These are phyloP conservation scores for Aphanomyces euteiches DNA, from an alignment of 352 stramenopile species.

Conservation along the genomic window DNA sequence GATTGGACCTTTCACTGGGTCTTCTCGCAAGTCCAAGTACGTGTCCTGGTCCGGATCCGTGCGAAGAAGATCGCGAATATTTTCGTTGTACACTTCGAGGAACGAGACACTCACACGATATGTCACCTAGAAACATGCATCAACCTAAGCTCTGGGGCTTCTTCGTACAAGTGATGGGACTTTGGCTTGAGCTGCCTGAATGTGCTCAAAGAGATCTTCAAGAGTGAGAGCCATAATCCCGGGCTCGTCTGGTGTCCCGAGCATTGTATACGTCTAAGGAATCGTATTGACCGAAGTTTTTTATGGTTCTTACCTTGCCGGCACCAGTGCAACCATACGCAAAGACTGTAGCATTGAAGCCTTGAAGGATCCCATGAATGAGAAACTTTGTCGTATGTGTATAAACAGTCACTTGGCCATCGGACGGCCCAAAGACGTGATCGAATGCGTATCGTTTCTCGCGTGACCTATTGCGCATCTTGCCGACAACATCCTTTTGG, in stretches of 20 bases:
- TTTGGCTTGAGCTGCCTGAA: constrained; percentile 37
- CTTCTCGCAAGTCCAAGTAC: constrained; percentile 69
- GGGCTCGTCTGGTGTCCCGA: constrained; percentile 72
- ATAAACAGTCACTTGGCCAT: constrained; percentile 80
- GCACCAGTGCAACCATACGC: constrained; percentile 85
- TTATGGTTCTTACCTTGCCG: constrained; percentile 45
- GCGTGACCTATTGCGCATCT: constrained; percentile 40
- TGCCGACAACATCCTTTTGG: constrained; percentile 47
- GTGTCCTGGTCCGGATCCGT: constrained; percentile 38
- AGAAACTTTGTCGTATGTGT: constrained; percentile 84
- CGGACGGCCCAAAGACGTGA: constrained; percentile 68
- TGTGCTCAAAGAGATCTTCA: constrained; percentile 77
- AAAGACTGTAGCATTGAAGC: constrained; percentile 91
- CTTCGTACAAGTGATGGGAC: constrained; percentile 33
- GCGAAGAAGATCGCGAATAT: constrained; percentile 86
- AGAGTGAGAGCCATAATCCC: constrained; percentile 88
- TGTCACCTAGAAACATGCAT: constrained; percentile 30
- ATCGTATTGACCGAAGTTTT: background rate
- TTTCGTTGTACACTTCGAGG: constrained; percentile 92
- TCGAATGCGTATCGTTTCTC: constrained; percentile 90
- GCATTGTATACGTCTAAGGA: constrained; percentile 86
- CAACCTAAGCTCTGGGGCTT: constrained; percentile 30
- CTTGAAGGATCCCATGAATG: constrained; percentile 82
- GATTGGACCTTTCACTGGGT: constrained; percentile 76
- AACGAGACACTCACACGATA: constrained; percentile 85